Evolutionary conservation across 179 eudicot species (phyloP), one percentile per base, ranked within the genome.

Genomic region (Sideroxylon spinosum): DNA sequence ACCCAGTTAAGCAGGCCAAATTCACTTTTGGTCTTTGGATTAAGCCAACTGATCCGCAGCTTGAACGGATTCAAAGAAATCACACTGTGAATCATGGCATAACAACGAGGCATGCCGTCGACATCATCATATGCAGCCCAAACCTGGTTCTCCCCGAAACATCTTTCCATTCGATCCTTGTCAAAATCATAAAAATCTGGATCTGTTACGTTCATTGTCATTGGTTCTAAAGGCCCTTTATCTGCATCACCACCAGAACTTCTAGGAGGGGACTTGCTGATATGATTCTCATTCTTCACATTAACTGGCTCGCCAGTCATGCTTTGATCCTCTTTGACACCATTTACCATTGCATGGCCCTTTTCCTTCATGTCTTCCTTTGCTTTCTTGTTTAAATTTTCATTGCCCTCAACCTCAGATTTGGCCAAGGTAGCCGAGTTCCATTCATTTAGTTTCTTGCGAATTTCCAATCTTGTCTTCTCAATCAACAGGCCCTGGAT

Each of bases 101-200:
- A 91, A 50, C 71, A 81, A 56, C 97, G 89, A 37, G 97, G 94
- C 97, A 92, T 92, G 48, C 90, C 93, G 68, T 90, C 97, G 49
- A 85, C 84, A 78, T 80, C 76, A 77, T 87, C 90, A 84, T 90
- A 92, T 55, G 80, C 86, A 77, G 97, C 93, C 97, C 97, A 90
- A 25, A 92, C 91, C 74, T 91, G 90, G 62, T 87, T 85, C 23
- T 82, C 90, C 44, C 64, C 78, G 62, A 90, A 92, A 83, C 86
- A 88, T 25, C 56, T 74, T 81, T 83, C 90, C 22, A 74, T 82
- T 74, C 92, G 81, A 62, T 86, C 90, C 57, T 59, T 70, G 80
- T 92, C 89, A 78, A 92, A 92, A 71, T 86, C 81, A 84, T 92
- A 86, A 78, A 90, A 89, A 79, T 92, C 91, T 26, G 94, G 82